Evolutionary conservation across 1,284 basidiomycete genomes (phyloP).

Genomic region (Trametes sp.): DNA sequence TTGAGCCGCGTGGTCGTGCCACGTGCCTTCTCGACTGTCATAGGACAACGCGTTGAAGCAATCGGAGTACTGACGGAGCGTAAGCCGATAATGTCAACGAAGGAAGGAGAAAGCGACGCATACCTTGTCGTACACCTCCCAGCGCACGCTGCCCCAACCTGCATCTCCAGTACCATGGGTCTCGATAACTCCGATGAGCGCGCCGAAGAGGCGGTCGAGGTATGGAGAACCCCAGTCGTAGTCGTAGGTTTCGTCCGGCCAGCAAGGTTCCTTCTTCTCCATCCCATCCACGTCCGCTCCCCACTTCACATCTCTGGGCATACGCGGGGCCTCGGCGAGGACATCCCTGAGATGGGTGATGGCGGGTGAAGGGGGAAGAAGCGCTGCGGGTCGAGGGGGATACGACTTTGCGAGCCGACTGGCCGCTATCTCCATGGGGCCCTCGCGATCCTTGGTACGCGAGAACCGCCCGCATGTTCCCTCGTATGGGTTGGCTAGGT

Average conservation of each 20-base stretch:
- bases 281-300: neutral
- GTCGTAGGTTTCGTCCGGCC: neutral
- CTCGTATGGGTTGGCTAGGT: neutral
- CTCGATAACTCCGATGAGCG: neutral
- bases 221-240: conserved; percentile 6
- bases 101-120: neutral
- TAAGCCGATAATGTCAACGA: neutral
- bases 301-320: neutral
- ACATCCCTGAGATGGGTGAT: neutral
- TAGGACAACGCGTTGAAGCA: neutral
- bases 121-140: conserved; percentile 10
- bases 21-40: neutral
- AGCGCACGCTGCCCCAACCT: neutral
- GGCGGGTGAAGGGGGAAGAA: conserved; percentile 1
- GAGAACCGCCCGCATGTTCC: neutral
- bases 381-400: neutral
- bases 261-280: neutral
- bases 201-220: conserved; percentile 3
- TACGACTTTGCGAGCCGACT: neutral
- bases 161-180: neutral
- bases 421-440: neutral
- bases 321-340: neutral
- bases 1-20: neutral
- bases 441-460: neutral
- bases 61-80: neutral